Evolutionary conservation across 2,329 filamentous ascomycete genomes (phyloP).

Genomic region (Apiospora aurea): DNA sequence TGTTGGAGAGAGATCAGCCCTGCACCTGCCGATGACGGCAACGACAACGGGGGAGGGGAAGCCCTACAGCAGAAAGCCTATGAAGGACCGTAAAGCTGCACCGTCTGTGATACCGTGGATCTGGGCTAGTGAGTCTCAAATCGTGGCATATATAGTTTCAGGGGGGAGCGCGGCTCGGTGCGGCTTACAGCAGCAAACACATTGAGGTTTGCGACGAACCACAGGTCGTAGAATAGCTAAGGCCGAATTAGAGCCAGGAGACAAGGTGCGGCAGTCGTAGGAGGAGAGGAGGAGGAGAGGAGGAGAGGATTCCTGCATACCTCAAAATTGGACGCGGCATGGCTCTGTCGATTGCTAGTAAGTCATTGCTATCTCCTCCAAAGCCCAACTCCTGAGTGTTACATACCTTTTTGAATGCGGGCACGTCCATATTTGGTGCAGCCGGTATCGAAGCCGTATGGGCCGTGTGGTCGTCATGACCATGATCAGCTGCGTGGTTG

Average conservation of each 20-base stretch:
- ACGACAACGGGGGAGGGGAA: background rate
- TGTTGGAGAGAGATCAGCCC: slow-evolving; percentile 27
- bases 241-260: background rate
- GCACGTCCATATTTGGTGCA: slow-evolving; percentile 18
- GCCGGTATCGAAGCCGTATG: slow-evolving; percentile 17
- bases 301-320: slow-evolving; percentile 10
- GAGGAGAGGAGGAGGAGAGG: too few relatives aligned
- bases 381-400: background rate
- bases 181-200: slow-evolving; percentile 60
- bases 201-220: slow-evolving; percentile 70
- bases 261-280: background rate
- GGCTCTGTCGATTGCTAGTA: slow-evolving; percentile 26
- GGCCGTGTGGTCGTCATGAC: background rate
- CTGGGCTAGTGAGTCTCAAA: slow-evolving; percentile 27
- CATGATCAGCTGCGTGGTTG: background rate
- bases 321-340: slow-evolving; percentile 37
- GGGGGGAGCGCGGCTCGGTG: background rate
- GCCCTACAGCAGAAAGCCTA: slow-evolving; percentile 57
- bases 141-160: background rate
- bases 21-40: background rate
- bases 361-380: slow-evolving; percentile 25
- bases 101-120: slow-evolving; percentile 40
- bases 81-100: slow-evolving; percentile 48
- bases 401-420: slow-evolving; percentile 8
- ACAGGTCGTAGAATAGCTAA: slow-evolving; percentile 66